Percentiles rank a stretch among this genome's conserved stretches.
Evolutionary conservation across 2,329 filamentous ascomycete genomes (phyloP).

Genomic region (Aspergillus sp.): DNA sequence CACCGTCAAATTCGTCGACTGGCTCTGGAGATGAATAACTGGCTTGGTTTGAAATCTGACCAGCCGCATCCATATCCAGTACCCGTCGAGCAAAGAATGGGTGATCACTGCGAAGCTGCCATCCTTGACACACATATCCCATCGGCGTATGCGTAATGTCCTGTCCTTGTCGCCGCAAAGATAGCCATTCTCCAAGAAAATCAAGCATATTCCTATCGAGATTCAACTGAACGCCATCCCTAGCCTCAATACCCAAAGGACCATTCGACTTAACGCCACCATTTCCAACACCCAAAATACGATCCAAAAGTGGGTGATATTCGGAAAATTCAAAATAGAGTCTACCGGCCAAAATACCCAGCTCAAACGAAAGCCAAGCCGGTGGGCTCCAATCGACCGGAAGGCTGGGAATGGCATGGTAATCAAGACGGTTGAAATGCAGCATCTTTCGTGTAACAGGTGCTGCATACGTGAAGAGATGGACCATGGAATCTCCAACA

Average conservation of each 20-base stretch:
- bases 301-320: slow-evolving; percentile 7
- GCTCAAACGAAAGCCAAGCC: slow-evolving; percentile 51
- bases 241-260: too few relatives aligned
- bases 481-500: slow-evolving; percentile 16
- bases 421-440: slow-evolving; percentile 52
- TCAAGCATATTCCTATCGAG: slow-evolving; percentile 10
- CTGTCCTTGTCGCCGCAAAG: slow-evolving; percentile 27
- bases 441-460: slow-evolving; percentile 59
- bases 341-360: slow-evolving; percentile 58
- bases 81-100: slow-evolving; percentile 18
- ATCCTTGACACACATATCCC: slow-evolving; percentile 29
- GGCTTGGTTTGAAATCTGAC: not conserved
- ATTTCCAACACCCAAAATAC: too few relatives aligned
- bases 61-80: not conserved
- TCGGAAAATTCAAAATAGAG: slow-evolving; percentile 45
- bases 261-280: too few relatives aligned
- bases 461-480: slow-evolving; percentile 55
- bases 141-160: slow-evolving; percentile 32
- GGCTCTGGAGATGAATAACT: not conserved
- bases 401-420: slow-evolving; percentile 49
- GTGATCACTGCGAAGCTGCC: slow-evolving; percentile 18
- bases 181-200: slow-evolving; percentile 32
- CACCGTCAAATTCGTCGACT: not conserved
- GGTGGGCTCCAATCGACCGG: slow-evolving; percentile 41
- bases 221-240: too few relatives aligned